phyloP scores from a whole-genome alignment of 306 rosid genomes.

The Mimosa pudica region DNA sequence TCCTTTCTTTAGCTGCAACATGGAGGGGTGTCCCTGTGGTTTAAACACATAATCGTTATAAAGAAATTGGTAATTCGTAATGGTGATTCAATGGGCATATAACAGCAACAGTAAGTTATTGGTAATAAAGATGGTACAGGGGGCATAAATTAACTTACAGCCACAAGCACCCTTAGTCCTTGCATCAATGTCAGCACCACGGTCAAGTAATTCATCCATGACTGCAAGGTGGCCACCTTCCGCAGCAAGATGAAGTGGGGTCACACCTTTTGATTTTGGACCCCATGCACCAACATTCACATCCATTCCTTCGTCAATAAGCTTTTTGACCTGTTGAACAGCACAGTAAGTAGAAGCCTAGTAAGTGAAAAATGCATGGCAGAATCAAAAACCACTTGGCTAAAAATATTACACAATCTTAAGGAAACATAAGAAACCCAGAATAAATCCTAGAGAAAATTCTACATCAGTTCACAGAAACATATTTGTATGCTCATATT shows the following conservation, averaged over 20 bases:
- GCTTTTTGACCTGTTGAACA: constrained; percentile 70
- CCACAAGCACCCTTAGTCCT: constrained; percentile 95
- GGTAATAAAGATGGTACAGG: background rate
- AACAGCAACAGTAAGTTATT: background rate
- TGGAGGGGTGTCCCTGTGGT: constrained; percentile 96
- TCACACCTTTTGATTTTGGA: constrained; percentile 86
- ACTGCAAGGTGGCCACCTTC: constrained; percentile 92
- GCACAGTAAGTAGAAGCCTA: constrained; percentile 28
- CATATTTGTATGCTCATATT: background rate
- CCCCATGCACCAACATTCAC: constrained; percentile 88
- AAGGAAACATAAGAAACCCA: constrained; percentile 10
- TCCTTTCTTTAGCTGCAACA: constrained; percentile 90
- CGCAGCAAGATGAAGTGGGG: constrained; percentile 97
- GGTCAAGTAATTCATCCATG: constrained; percentile 96
- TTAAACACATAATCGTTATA: background rate
- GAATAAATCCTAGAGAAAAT: background rate
- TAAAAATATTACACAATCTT: constrained; percentile 10
- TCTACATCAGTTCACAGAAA: constrained; percentile 5
- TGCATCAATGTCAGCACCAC: constrained; percentile 95
- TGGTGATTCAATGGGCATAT: background rate
- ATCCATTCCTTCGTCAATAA: constrained; percentile 85
- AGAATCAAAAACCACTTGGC: constrained; percentile 8
- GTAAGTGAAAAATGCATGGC: background rate
- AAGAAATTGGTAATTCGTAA: background rate
- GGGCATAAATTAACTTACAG: constrained; percentile 54